Conservation (phyloP, 139 green algal genomes). For the Coelastrella sp. region DNA sequence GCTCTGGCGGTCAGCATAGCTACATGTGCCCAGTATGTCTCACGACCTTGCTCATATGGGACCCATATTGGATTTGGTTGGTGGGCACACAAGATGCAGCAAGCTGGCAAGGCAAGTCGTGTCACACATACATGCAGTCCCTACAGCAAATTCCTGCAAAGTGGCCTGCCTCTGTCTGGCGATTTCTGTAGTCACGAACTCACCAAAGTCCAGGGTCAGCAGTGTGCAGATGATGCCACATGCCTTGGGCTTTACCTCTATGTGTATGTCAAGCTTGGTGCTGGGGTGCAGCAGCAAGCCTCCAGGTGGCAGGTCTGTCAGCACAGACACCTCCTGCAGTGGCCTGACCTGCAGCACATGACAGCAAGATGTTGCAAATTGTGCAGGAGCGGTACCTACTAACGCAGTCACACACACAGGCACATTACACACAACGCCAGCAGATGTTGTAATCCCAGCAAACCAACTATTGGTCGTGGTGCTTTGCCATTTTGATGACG, state of each 20-base stretch:
- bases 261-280: slow-evolving; percentile 37
- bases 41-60: too few relatives aligned
- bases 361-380: neutral
- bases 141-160: too few relatives aligned
- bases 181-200: neutral
- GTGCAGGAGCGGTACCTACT: too few relatives aligned
- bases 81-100: neutral
- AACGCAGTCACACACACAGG: too few relatives aligned
- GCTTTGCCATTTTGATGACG: too few relatives aligned
- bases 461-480: too few relatives aligned
- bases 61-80: too few relatives aligned
- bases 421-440: too few relatives aligned
- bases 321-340: neutral
- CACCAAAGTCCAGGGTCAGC: slow-evolving; percentile 22
- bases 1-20: neutral
- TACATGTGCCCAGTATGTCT: neutral
- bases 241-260: neutral
- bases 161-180: too few relatives aligned
- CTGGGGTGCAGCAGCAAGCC: neutral
- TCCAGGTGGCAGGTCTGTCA: neutral
- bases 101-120: neutral
- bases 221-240: slow-evolving; percentile 27
- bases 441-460: too few relatives aligned
- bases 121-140: too few relatives aligned
- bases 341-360: neutral